Base-by-base conservation (phyloP, 768 basidiomycete species). In the Cystobasidium onofrii region DNA sequence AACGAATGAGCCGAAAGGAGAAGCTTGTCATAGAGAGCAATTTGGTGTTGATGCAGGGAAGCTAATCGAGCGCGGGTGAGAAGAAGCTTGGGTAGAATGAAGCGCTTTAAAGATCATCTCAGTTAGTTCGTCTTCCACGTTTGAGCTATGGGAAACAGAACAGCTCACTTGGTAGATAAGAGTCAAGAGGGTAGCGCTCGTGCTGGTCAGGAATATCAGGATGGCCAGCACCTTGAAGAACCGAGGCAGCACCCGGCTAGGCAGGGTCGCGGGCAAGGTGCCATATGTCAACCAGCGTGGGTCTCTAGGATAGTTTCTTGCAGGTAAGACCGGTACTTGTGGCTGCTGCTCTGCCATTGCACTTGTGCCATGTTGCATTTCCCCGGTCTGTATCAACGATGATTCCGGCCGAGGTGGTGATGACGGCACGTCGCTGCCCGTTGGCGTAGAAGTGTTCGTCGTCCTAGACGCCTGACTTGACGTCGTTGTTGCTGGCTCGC, bases 21-120 rank as follows among this genome's bases (percentile, higher is more conserved):
- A n/a, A 71, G 69, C 69, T 71, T 71, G 29, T 71, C 69, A 31
- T 57, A 71, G 15, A 34, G 52, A 12, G 69, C 60, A 12, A 71
- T 23, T 52, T 71, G 52, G 39, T 71, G 50, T 44, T 71, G 52
- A 34, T 71, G 50, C 33, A 71, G 34, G 18, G 20, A n/a, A 6
- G 54, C 31, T 36, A 71, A 15, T 34, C 69, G 69, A 27, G 33
- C 17, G 34, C 44, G n/a, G 1, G 69, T 33, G 31, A 71, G 29
- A 9, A 60, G 12, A 3, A 71, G 31, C 55, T 60, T 55, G 15
- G 69, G 69, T n/a, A 57, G 25, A 7, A 71, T 13, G 43, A 55
- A 71, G 23, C 25, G 33, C 69, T 71, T 27, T 3, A 55, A 9
- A 50, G 27, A 20, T 12, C 17, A 4, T 29, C 4, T n/a, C 33